A percentile compares a stretch with the other conserved stretches of the same genome.
Conservation (phyloP, 495 filamentous ascomycete species). For the Hypoxylon fragiforme region DNA sequence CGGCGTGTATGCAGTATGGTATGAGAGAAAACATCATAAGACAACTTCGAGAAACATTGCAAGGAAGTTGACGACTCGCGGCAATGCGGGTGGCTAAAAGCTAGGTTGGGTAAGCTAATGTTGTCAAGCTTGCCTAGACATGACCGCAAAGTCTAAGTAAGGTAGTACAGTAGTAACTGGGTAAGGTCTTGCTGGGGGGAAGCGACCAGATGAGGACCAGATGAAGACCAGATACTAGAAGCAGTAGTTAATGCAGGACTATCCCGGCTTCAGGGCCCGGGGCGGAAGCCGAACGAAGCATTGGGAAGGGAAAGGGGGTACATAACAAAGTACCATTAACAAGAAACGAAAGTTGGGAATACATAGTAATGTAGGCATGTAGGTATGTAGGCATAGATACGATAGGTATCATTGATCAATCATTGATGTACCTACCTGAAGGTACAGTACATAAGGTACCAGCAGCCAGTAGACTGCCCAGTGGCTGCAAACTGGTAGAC, state of each 20-base stretch:
- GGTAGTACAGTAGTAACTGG: conserved; percentile 22
- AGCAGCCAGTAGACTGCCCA: conserved; percentile 27
- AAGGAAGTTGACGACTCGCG: conserved; percentile 36
- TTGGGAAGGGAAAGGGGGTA: conserved; percentile 22
- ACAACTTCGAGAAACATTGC: conserved; percentile 39
- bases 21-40: conserved; percentile 39
- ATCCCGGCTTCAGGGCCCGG: conserved; percentile 30
- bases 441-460: no score
- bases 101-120: no score
- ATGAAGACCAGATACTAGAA: conserved; percentile 29
- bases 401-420: no score
- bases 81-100: conserved; percentile 36
- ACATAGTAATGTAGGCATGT: no score
- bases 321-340: conserved; percentile 17
- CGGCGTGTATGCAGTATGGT: conserved; percentile 40
- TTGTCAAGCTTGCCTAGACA: conserved; percentile 32
- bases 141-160: conserved; percentile 33
- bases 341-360: conserved; percentile 38
- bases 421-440: no score
- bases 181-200: conserved; percentile 28
- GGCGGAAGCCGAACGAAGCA: conserved; percentile 34
- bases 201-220: conserved; percentile 27
- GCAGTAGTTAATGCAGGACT: conserved; percentile 32
- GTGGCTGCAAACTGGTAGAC: no score
- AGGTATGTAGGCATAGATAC: no score